These are phyloP conservation scores for Alternaria sp. DNA, from an alignment of 2,329 filamentous ascomycete genomes.

Conservation along the genomic window DNA sequence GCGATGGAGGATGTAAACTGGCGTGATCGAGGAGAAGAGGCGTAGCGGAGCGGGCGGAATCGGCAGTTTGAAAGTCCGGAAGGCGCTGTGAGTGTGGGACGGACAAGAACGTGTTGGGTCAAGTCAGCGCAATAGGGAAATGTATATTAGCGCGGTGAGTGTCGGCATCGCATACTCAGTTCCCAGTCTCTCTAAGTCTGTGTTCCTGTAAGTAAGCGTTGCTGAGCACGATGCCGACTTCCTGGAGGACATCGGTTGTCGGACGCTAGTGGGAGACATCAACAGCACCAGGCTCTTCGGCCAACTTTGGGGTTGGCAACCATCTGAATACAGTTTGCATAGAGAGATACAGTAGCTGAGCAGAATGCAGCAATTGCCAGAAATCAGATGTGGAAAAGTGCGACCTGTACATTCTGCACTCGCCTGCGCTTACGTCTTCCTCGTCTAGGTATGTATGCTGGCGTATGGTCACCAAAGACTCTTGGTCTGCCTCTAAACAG, in stretches of 20 bases:
- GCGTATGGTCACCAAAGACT: background rate
- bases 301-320: background rate
- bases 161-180: background rate
- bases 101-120: background rate
- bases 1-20: background rate
- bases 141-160: background rate
- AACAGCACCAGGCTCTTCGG: background rate
- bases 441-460: background rate
- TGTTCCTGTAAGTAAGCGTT: background rate
- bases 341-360: background rate
- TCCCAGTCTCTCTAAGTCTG: background rate
- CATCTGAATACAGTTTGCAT: background rate
- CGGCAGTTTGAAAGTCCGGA: background rate
- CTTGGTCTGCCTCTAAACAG: background rate
- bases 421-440: fast-evolving
- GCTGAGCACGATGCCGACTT: background rate
- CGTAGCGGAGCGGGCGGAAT: background rate
- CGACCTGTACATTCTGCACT: too few relatives aligned
- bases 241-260: background rate
- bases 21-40: background rate
- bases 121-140: background rate
- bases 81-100: background rate
- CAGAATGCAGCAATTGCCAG: background rate
- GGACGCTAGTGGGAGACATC: background rate
- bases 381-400: background rate